Conservation (phyloP, 371 early-diverging fungal genomes). For the Batkoa obscura region DNA sequence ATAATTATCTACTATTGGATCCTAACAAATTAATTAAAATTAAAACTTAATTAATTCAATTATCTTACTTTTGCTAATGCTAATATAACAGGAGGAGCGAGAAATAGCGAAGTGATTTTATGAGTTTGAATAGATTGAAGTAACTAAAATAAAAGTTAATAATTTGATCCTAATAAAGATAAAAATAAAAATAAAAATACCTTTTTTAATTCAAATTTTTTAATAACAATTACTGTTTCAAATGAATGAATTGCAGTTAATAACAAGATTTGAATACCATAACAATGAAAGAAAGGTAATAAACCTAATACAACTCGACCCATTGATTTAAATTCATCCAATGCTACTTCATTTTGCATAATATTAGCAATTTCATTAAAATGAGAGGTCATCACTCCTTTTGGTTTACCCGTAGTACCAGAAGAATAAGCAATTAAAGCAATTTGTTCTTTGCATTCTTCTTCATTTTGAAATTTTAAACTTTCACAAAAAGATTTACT, state of each 20-base stretch:
- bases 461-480: no score
- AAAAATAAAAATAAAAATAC: constrained; percentile 6
- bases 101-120: constrained; percentile 32
- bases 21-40: constrained; percentile 9
- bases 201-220: background rate
- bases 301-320: constrained; percentile 33
- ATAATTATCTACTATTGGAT: constrained; percentile 41
- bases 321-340: background rate
- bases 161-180: background rate
- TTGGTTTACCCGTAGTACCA: constrained; percentile 50
- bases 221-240: constrained; percentile 6
- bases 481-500: no score
- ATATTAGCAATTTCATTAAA: constrained; percentile 43
- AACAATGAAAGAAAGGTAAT: constrained; percentile 68
- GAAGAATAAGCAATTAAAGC: constrained; percentile 76
- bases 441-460: constrained; percentile 12
- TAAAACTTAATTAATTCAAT: constrained; percentile 10
- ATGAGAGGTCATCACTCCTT: constrained; percentile 50
- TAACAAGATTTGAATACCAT: constrained; percentile 23
- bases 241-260: constrained; percentile 1
- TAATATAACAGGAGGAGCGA: constrained; percentile 52
- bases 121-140: constrained; percentile 22
- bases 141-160: constrained; percentile 29
- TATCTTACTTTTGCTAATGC: constrained; percentile 58
- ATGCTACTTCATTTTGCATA: constrained; percentile 20